Conservation (phyloP, 768 basidiomycete genomes). For the Sarcomyxa edulis region DNA sequence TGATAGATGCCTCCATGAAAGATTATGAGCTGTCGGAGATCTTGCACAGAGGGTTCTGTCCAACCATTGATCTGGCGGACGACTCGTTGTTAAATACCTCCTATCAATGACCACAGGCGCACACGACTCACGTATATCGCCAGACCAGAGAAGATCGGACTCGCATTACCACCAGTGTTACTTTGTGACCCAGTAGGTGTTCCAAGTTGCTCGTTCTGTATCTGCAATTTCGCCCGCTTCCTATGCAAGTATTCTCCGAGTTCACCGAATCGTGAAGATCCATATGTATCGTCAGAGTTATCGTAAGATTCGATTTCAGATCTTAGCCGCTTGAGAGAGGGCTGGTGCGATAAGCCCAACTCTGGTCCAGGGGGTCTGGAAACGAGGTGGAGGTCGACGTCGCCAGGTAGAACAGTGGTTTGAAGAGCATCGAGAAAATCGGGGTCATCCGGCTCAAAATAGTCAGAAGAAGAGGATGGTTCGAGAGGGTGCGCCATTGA, state of each 20-base stretch:
- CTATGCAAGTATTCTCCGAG: slow-evolving; percentile 87
- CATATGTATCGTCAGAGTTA: slow-evolving; percentile 62
- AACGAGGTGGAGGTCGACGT: no score
- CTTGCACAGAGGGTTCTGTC: slow-evolving; percentile 84
- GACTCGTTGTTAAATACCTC: no score
- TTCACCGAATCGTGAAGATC: slow-evolving; percentile 73
- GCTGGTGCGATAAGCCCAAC: no score
- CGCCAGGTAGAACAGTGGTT: slow-evolving; percentile 5
- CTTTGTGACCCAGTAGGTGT: slow-evolving; percentile 8
- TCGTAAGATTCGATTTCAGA: slow-evolving; percentile 22
- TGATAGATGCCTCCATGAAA: slow-evolving; percentile 81
- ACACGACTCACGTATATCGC: slow-evolving; percentile 69
- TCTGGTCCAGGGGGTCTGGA: no score
- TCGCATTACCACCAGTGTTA: slow-evolving; percentile 24
- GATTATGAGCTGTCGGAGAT: slow-evolving; percentile 73
- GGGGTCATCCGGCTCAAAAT: slow-evolving; percentile 6
- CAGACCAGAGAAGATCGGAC: slow-evolving; percentile 61
- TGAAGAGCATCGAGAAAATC: slow-evolving; percentile 6
- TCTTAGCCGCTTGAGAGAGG: slow-evolving; percentile 33
- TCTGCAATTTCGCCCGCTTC: slow-evolving; percentile 86
- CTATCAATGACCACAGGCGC: no score
- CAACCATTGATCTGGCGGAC: slow-evolving; percentile 76
- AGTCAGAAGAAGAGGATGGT: slow-evolving; percentile 6
- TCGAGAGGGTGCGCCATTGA: no score
- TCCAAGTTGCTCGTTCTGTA: slow-evolving; percentile 55